Percentiles rank a stretch among this genome's conserved stretches.
Evolutionary conservation across 352 stramenopile genomes (phyloP).

Genomic region (Pythium monospermum): DNA sequence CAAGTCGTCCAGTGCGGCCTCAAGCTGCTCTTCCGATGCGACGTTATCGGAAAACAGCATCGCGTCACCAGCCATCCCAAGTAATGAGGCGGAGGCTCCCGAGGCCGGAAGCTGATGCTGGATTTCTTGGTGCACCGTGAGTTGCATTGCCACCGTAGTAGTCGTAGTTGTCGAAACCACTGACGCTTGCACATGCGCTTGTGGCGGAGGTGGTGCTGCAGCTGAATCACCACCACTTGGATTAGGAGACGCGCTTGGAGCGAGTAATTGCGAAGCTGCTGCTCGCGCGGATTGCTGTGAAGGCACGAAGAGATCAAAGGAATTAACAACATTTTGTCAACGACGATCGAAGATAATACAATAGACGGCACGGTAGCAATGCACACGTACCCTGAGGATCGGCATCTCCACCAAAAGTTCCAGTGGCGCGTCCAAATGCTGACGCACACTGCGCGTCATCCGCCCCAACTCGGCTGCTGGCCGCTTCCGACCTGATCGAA

Average conservation of each 20-base stretch:
- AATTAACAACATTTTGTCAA: neutral
- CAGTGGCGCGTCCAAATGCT: constrained; percentile 68
- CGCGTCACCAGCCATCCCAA: constrained; percentile 21
- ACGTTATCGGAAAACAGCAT: constrained; percentile 25
- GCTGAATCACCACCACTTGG: neutral
- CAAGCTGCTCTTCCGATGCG: constrained; percentile 67
- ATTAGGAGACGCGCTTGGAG: neutral
- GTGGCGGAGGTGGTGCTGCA: constrained; percentile 4
- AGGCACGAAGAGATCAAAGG: neutral
- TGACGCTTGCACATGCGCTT: no score
- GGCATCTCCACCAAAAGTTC: constrained; percentile 67
- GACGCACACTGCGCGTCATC: constrained; percentile 75
- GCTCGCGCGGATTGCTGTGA: constrained; percentile 9
- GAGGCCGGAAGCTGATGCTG: no score
- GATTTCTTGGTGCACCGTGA: no score
- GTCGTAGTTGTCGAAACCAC: neutral
- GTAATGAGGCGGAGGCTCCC: constrained; percentile 22
- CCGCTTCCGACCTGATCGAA: constrained; percentile 49
- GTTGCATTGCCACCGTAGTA: no score
- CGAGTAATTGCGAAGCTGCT: constrained; percentile 1
- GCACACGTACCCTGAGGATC: constrained; percentile 34
- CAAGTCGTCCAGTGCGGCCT: constrained; percentile 64
- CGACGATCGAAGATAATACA: no score
- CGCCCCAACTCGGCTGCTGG: constrained; percentile 47
- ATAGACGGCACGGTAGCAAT: no score